Evolutionary conservation across 768 basidiomycete species (phyloP), one percentile per base, ranked within the genome.

Genomic region (Pisolithus albus): DNA sequence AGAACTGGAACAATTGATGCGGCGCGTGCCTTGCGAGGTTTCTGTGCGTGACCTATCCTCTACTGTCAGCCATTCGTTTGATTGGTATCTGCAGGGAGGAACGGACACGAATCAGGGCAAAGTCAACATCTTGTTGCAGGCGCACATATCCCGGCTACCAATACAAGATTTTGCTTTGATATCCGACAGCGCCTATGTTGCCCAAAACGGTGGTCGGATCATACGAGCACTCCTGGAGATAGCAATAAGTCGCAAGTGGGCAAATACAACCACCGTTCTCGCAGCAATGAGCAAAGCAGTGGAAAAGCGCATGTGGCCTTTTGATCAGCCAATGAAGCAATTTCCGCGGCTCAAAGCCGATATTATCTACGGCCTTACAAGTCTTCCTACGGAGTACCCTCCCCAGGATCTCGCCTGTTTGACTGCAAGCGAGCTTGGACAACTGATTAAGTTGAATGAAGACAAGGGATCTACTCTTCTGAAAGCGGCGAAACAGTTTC

Each of bases 151-250:
- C 36, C 72, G 79, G 43, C 76, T 81, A 41, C 72, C 74, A n/a
- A 73, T 96, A 13, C 88, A 96, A 54, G 96, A 99, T 68, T 99
- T 96, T 61, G 96, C 96, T 8, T 73, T 99, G 52, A 86, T 98
- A 7, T 98, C 96, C 1, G 96, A 99, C 63, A 86, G 83, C 62
- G 91, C 86, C 2, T 99, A 95, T 63, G 91, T 84, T 39, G 89
- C 93, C 21, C 94, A 97, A 64, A 99, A 98, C 61, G 89, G 86
- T 15, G 93, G 88, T 16, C 88, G 96, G 54, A 98, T 99, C 57
- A 77, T 91, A 49, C 83, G 96, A n/a, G 91, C 93, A 40, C 74
- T 99, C 1, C 79, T 97, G 15, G 96, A 99, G 64, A 95, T 98
- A 28, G 92, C 89, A 0, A 80, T 98, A 60, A 92, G 91, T 65